Conservation (phyloP, 1,284 basidiomycete species). For the Tremellales sp. region DNA sequence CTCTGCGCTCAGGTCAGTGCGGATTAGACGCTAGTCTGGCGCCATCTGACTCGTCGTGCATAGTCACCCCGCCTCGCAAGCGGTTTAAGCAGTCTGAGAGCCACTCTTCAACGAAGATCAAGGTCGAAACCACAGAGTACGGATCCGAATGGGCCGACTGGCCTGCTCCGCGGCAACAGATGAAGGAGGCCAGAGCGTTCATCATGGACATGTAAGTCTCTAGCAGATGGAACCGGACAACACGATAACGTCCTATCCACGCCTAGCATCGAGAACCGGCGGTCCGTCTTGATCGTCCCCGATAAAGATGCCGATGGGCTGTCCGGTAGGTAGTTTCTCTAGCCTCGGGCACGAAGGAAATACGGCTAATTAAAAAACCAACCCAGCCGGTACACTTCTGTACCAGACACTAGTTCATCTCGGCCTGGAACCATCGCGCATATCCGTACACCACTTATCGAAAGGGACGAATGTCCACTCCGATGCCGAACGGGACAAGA, state of each 20-base stretch:
- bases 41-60: no score
- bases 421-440: slow-evolving; percentile 21
- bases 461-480: slow-evolving; percentile 42
- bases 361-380: slow-evolving; percentile 5
- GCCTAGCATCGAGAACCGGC: slow-evolving; percentile 21
- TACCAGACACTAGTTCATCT: slow-evolving; percentile 29
- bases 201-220: slow-evolving; percentile 34
- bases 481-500: slow-evolving; percentile 20
- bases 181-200: slow-evolving; percentile 29
- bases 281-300: slow-evolving; percentile 33
- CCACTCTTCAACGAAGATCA: no score
- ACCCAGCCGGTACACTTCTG: slow-evolving; percentile 33
- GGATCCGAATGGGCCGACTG: slow-evolving; percentile 32
- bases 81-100: no score
- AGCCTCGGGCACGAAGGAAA: neutral
- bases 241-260: neutral
- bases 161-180: slow-evolving; percentile 29
- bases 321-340: slow-evolving; percentile 15
- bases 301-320: slow-evolving; percentile 45
- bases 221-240: neutral
- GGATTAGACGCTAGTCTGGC: no score
- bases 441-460: slow-evolving; percentile 33
- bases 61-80: no score
- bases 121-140: slow-evolving; percentile 19
- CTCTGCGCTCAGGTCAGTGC: no score